Evolutionary conservation across 2,329 filamentous ascomycete genomes (phyloP).

Genomic region (Cladophialophora bantiana): DNA sequence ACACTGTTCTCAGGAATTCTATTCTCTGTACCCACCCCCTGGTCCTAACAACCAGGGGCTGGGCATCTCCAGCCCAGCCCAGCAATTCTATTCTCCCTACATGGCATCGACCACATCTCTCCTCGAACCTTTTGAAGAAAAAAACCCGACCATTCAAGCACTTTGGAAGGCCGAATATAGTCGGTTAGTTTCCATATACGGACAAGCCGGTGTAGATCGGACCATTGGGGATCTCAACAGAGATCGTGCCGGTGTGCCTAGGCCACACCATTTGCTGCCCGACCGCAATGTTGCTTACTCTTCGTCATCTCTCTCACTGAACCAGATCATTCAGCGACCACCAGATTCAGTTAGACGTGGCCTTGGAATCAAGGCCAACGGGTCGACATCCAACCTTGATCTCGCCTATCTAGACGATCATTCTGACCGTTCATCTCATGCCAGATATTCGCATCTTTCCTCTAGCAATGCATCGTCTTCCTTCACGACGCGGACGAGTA

Average conservation of each 20-base stretch:
- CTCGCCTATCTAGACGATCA: slow-evolving; percentile 31
- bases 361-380: slow-evolving; percentile 8
- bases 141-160: slow-evolving; percentile 38
- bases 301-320: slow-evolving; percentile 23
- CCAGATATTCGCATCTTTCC: slow-evolving; percentile 35
- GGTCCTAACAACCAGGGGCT: slow-evolving; percentile 9
- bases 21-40: slow-evolving; percentile 6
- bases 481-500: slow-evolving; percentile 36
- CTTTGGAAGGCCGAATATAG: slow-evolving; percentile 41
- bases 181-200: slow-evolving; percentile 38
- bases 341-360: slow-evolving; percentile 8
- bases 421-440: slow-evolving; percentile 37
- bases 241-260: slow-evolving; percentile 2
- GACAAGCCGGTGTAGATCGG: slow-evolving; percentile 28
- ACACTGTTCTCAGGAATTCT: slow-evolving; percentile 10
- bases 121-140: slow-evolving; percentile 31
- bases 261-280: background rate
- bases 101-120: slow-evolving; percentile 33
- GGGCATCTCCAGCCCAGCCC: slow-evolving; percentile 23
- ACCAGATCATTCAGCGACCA: slow-evolving; percentile 8
- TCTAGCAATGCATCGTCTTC: slow-evolving; percentile 37
- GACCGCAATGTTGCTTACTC: slow-evolving; percentile 12
- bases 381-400: slow-evolving; percentile 25
- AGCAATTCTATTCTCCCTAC: slow-evolving; percentile 18
- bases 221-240: slow-evolving; percentile 23